Conservation (phyloP, 1,284 basidiomycete genomes). For the Mycena citricolor region DNA sequence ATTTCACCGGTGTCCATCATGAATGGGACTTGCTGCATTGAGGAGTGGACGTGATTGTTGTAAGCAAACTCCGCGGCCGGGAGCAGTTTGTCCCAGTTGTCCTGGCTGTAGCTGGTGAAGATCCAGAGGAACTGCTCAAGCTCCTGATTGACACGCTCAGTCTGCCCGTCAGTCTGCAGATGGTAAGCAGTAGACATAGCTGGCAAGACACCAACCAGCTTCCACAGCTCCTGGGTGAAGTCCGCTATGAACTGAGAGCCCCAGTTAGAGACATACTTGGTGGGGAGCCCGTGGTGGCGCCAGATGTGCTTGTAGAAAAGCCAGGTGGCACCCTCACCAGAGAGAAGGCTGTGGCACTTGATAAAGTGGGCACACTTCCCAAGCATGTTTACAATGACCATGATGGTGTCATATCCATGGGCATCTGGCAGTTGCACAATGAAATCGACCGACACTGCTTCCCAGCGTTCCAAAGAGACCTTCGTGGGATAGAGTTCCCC, state of each 20-base stretch:
- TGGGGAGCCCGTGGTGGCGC: neutral
- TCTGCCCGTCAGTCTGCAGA: slow-evolving; percentile 1
- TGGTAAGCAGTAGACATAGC: slow-evolving; percentile 1
- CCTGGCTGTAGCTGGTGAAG: too few species aligned
- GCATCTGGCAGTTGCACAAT: too few species aligned
- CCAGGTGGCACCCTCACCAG: neutral
- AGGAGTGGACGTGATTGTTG: too few species aligned
- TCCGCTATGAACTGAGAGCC: slow-evolving; percentile 3
- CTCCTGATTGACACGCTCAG: slow-evolving; percentile 1
- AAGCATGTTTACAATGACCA: neutral
- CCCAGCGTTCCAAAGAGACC: too few species aligned
- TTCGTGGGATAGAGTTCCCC: too few species aligned
- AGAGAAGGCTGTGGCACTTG: neutral
- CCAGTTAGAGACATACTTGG: slow-evolving; percentile 1
- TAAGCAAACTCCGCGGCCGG: too few species aligned
- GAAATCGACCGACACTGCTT: too few species aligned
- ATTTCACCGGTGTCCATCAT: too few species aligned
- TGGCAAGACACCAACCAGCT: neutral
- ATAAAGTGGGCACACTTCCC: slow-evolving; percentile 6
- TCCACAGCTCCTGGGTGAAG: slow-evolving; percentile 4
- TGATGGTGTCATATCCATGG: slow-evolving; percentile 1
- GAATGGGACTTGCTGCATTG: too few species aligned
- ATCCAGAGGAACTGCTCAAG: too few species aligned
- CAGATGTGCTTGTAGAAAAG: slow-evolving; percentile 5
- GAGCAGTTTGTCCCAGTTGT: too few species aligned